These are phyloP conservation scores for Colletotrichum tropicicola DNA, from an alignment of 2,329 filamentous ascomycete genomes.

Conservation along the genomic window DNA sequence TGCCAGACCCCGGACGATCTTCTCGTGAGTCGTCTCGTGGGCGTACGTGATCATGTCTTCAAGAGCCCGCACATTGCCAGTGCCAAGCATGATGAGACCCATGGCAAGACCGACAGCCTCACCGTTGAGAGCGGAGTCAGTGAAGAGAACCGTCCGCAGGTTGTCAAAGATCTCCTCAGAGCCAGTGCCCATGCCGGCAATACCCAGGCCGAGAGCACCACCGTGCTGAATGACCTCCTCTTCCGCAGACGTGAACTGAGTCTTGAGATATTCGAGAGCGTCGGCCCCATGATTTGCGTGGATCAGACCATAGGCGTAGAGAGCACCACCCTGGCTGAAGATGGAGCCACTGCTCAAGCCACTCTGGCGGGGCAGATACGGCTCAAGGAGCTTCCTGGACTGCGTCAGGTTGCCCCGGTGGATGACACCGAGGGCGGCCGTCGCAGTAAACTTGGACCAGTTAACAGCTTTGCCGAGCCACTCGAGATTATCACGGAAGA, in stretches of 20 bases:
- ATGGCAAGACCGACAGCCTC: constrained; percentile 96
- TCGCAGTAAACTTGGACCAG: constrained; percentile 99
- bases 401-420: constrained; percentile 95
- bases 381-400: constrained; percentile 90
- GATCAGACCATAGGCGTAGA: constrained; percentile 95
- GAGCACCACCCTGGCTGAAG: constrained; percentile 94
- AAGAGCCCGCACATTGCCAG: constrained; percentile 91
- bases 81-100: constrained; percentile 98
- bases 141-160: constrained; percentile 87
- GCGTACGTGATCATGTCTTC: constrained; percentile 98
- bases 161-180: constrained; percentile 91
- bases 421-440: constrained; percentile 94
- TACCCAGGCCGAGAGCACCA: constrained; percentile 92
- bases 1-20: constrained; percentile 95
- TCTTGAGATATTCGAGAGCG: constrained; percentile 81
- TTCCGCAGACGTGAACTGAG: constrained; percentile 77
- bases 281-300: constrained; percentile 97
- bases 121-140: constrained; percentile 94
- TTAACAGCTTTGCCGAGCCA: constrained; percentile 99
- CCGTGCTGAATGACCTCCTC: constrained; percentile 98
- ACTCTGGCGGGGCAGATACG: constrained; percentile 85
- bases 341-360: constrained; percentile 83
- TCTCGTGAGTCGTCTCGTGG: constrained; percentile 98
- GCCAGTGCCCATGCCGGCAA: constrained; percentile 97
- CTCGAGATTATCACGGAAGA: constrained; percentile 97